phyloP scores from a whole-genome alignment of 306 rosid species.

The Castanopsis chinensis region DNA sequence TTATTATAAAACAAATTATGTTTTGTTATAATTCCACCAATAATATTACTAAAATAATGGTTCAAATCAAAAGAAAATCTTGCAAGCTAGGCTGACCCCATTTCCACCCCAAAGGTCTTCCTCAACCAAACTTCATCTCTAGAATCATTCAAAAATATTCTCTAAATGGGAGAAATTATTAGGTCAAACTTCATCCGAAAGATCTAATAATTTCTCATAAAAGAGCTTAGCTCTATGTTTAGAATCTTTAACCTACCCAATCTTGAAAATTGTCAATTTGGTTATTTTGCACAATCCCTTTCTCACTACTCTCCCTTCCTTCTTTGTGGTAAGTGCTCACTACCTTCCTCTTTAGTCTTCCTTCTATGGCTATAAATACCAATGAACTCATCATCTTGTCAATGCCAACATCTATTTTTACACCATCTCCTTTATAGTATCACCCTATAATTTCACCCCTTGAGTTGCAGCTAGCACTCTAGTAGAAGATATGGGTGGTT shows the following conservation, averaged over 20 bases:
- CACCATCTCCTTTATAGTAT: neutral
- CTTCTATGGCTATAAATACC: conserved; percentile 12
- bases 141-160: too few relatives aligned
- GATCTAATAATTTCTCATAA: too few relatives aligned
- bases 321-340: neutral
- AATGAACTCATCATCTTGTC: neutral
- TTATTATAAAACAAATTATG: too few relatives aligned
- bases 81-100: too few relatives aligned
- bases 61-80: too few relatives aligned
- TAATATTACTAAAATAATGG: too few relatives aligned
- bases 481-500: neutral
- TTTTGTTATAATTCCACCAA: too few relatives aligned
- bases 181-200: too few relatives aligned
- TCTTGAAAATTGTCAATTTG: conserved; percentile 24
- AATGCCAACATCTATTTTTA: neutral
- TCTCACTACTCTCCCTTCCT: neutral
- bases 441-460: too few relatives aligned
- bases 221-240: neutral
- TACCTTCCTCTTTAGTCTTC: neutral
- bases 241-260: conserved; percentile 18
- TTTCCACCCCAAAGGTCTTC: too few relatives aligned
- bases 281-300: conserved; percentile 25
- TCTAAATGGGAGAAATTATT: too few relatives aligned
- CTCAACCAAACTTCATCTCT: too few relatives aligned
- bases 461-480: neutral